Evolutionary conservation across 371 early-diverging fungal species (phyloP).

Genomic region (Zopfochytrium polystomum): DNA sequence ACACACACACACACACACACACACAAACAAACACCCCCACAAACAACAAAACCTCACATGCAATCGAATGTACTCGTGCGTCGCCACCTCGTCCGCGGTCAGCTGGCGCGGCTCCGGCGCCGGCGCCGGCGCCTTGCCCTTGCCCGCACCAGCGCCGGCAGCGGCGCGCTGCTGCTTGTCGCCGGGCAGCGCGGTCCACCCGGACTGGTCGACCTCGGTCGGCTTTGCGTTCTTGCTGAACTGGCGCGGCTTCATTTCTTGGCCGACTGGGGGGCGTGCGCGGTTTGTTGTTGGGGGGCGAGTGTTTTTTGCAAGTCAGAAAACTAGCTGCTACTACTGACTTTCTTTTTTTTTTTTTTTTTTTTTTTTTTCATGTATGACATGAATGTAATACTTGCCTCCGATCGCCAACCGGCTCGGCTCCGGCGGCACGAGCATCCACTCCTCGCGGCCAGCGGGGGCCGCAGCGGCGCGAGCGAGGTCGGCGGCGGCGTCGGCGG

Average conservation of each 20-base stretch:
- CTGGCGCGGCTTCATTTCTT: constrained; percentile 29
- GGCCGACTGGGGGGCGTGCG: constrained; percentile 14
- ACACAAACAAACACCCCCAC: not conserved
- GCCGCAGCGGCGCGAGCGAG: not conserved
- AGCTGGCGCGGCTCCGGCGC: not conserved
- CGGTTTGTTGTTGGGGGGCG: not conserved
- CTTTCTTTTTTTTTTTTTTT: too few relatives aligned
- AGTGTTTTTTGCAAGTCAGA: not conserved
- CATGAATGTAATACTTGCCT: too few relatives aligned
- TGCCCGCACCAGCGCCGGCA: constrained; percentile 2
- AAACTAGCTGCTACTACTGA: constrained; percentile 12
- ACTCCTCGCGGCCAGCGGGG: constrained; percentile 2
- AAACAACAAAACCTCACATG: not conserved
- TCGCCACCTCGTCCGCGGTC: not conserved
- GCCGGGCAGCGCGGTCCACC: constrained; percentile 39
- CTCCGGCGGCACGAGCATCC: constrained; percentile 36
- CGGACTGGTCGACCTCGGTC: constrained; percentile 32
- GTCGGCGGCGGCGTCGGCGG: not conserved
- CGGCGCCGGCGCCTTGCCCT: not conserved
- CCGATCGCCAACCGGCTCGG: too few relatives aligned
- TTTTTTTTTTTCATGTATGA: too few relatives aligned
- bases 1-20: not conserved
- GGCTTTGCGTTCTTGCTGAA: constrained; percentile 21
- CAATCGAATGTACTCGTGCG: constrained; percentile 4
- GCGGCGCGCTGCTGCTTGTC: constrained; percentile 18